phyloP scores from a whole-genome alignment of 495 filamentous ascomycete genomes.

The Cercophora newfieldiana region DNA sequence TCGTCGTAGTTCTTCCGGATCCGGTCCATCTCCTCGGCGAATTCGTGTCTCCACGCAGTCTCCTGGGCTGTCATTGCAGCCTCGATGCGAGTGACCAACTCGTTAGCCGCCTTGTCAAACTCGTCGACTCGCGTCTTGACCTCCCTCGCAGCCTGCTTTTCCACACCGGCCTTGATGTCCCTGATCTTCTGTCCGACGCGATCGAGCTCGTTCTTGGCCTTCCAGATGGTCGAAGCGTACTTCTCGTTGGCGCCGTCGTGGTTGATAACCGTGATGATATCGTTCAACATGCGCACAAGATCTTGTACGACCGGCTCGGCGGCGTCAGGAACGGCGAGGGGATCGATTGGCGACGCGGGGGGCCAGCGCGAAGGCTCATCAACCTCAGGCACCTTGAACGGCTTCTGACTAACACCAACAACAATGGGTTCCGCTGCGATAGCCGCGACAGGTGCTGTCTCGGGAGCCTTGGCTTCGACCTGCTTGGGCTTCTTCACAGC shows the following conservation, averaged over 20 bases:
- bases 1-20: constrained; percentile 73
- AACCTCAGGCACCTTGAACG: constrained; percentile 54
- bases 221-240: constrained; percentile 71
- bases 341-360: constrained; percentile 68
- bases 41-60: constrained; percentile 79
- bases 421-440: constrained; percentile 9
- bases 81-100: constrained; percentile 79
- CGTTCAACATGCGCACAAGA: constrained; percentile 91
- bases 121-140: constrained; percentile 64
- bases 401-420: constrained; percentile 17
- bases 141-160: constrained; percentile 73
- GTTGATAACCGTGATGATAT: constrained; percentile 90
- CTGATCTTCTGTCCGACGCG: constrained; percentile 73
- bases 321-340: constrained; percentile 67
- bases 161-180: constrained; percentile 63
- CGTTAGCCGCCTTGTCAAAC: constrained; percentile 52
- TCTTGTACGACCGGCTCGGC: constrained; percentile 88
- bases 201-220: constrained; percentile 81
- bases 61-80: constrained; percentile 72
- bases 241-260: constrained; percentile 71
- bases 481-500: constrained; percentile 28
- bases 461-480: constrained; percentile 21
- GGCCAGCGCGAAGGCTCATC: constrained; percentile 60
- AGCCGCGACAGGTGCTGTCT: constrained; percentile 5
- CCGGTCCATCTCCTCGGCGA: constrained; percentile 81